A percentile compares a stretch with the other conserved stretches of the same genome.
Evolutionary conservation across 2,329 filamentous ascomycete species (phyloP).

Genomic region (Fusarium subglutinans): DNA sequence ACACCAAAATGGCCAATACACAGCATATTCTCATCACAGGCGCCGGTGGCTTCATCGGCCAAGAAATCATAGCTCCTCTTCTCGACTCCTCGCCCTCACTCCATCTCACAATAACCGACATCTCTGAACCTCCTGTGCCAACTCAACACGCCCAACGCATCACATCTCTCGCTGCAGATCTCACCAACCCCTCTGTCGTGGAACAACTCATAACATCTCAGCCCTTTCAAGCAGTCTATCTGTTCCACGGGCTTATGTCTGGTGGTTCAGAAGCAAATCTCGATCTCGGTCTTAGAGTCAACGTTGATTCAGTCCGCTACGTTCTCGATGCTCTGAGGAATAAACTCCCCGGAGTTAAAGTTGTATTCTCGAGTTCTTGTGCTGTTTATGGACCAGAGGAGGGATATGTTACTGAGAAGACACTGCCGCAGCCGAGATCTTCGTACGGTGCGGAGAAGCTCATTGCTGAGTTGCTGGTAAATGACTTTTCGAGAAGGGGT

Average conservation of each 20-base stretch:
- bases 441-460: conserved; percentile 71
- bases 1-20: conserved; percentile 17
- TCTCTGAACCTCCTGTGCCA: conserved; percentile 62
- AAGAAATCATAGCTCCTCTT: conserved; percentile 66
- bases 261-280: conserved; percentile 68
- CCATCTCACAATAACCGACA: conserved; percentile 65
- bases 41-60: conserved; percentile 71
- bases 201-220: conserved; percentile 43
- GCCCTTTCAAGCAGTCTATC: conserved; percentile 59
- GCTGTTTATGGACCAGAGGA: conserved; percentile 63
- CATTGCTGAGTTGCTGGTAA: conserved; percentile 60
- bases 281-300: conserved; percentile 63
- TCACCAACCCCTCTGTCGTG: conserved; percentile 34
- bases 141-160: conserved; percentile 44
- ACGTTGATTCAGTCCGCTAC: conserved; percentile 64
- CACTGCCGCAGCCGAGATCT: conserved; percentile 58
- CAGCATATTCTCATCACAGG: conserved; percentile 68
- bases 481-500: conserved; percentile 55
- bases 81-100: conserved; percentile 51
- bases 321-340: conserved; percentile 62
- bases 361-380: conserved; percentile 67
- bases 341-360: conserved; percentile 57
- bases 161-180: conserved; percentile 39
- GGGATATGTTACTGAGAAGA: conserved; percentile 30
- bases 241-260: conserved; percentile 73